A percentile compares a stretch with the other conserved stretches of the same genome.
Conservation (phyloP, 148 eudicot species). For the Spergularia marina region DNA sequence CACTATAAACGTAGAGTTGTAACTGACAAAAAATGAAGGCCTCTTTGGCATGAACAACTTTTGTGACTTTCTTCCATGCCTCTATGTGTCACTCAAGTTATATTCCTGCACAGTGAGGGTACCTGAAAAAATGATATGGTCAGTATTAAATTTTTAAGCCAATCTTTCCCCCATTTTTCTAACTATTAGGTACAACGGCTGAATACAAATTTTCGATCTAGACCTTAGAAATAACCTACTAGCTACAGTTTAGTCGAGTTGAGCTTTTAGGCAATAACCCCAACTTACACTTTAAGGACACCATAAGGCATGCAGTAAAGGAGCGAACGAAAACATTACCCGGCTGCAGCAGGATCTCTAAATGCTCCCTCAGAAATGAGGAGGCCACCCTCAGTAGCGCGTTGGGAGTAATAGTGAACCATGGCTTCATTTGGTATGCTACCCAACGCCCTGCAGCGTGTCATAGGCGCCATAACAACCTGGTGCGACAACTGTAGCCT, state of each 20-base stretch:
- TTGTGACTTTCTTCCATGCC: slow-evolving; percentile 80
- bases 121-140: slow-evolving; percentile 37
- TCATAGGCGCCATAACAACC: slow-evolving; percentile 71
- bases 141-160: too few species aligned
- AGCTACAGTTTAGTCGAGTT: too few species aligned
- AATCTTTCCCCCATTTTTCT: too few species aligned
- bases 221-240: too few species aligned
- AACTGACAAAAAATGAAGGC: slow-evolving; percentile 70
- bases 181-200: too few species aligned
- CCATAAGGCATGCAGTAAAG: too few species aligned
- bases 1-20: too few species aligned
- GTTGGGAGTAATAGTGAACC: slow-evolving; percentile 60
- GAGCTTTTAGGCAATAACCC: too few species aligned
- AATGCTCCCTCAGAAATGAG: slow-evolving; percentile 71
- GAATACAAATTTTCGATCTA: too few species aligned
- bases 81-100: slow-evolving; percentile 63
- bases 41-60: slow-evolving; percentile 71
- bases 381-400: slow-evolving; percentile 60
- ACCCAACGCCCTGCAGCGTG: slow-evolving; percentile 68
- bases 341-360: slow-evolving; percentile 60
- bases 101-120: slow-evolving; percentile 81
- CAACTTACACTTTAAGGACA: too few species aligned
- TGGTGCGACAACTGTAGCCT: slow-evolving; percentile 55
- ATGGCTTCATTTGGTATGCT: slow-evolving; percentile 52
- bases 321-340: slow-evolving; percentile 34